These are phyloP conservation scores for Torulaspora globosa DNA, from an alignment of 1,139 yeast genomes.

Conservation along the genomic window DNA sequence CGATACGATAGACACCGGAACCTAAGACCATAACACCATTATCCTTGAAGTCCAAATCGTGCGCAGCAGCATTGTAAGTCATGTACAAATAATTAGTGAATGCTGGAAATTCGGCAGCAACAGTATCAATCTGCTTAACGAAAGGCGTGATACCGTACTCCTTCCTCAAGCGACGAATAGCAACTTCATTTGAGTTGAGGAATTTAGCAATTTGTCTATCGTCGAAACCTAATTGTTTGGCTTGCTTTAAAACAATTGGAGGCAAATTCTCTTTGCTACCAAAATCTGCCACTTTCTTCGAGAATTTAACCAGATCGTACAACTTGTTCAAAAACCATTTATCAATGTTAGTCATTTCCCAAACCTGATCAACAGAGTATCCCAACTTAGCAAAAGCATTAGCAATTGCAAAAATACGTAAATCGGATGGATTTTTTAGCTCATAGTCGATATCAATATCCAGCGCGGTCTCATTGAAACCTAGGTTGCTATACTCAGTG, in stretches of 20 bases:
- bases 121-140: slow-evolving; percentile 96
- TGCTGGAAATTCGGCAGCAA: slow-evolving; percentile 99
- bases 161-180: slow-evolving; percentile 84
- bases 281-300: slow-evolving; percentile 56
- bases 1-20: slow-evolving; percentile 92
- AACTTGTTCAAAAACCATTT: slow-evolving; percentile 95
- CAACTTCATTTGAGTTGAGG: slow-evolving; percentile 86
- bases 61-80: slow-evolving; percentile 90
- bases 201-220: slow-evolving; percentile 95
- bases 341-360: slow-evolving; percentile 90
- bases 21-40: slow-evolving; percentile 89
- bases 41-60: slow-evolving; percentile 79
- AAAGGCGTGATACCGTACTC: slow-evolving; percentile 87
- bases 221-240: slow-evolving; percentile 95
- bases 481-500: slow-evolving; percentile 90
- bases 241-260: slow-evolving; percentile 61
- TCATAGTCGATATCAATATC: slow-evolving; percentile 87
- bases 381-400: slow-evolving; percentile 75
- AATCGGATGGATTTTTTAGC: slow-evolving; percentile 92
- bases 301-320: slow-evolving; percentile 64
- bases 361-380: slow-evolving; percentile 86
- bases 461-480: slow-evolving; percentile 87
- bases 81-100: slow-evolving; percentile 90
- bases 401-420: slow-evolving; percentile 94
- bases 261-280: slow-evolving; percentile 64